Base-by-base conservation (phyloP, 306 rosid species). In the Calophaca sinica region DNA sequence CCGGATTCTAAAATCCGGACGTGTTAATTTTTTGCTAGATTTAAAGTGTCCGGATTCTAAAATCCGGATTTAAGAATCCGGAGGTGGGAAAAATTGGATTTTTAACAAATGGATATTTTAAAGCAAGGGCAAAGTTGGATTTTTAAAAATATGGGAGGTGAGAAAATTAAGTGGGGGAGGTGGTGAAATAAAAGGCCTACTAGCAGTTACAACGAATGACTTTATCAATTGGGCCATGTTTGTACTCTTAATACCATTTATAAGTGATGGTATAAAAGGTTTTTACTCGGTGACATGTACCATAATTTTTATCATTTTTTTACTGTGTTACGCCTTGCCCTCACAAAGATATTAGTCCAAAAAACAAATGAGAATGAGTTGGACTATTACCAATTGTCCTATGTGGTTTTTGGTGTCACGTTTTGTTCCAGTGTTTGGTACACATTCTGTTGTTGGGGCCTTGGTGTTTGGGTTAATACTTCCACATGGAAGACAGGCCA, bases 401-500 rank as follows among this genome's bases (percentile, higher is more conserved):
- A 3, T 62, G 86, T 79, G 20, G 2, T 85, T 9, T 0, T 73
- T 0, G 86, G 88, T 0, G 71, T 45, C n/a, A 20, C 79, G 4
- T n/a, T 14, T 5, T 79, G 68, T 42, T 76, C 80, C 0, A 33
- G 9, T 4, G 26, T 85, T 85, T 7, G 88, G 88, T 1, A 57
- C 80, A 7, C 79, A 85, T 33, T 51, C 84, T 5, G 5, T 67
- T 15, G 68, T 79, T 5, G 88, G 88, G 58, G 86, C 88, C 0
- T 72, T 85, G 61, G 7, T 79, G 11, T 85, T 38, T 28, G 88
- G 86, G 0, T 52, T 85, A 0, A 68, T 79, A 2, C 36, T 85
- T 2, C 88, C 88, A 2, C 72, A 70, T 2, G 89, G 89, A 9
- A 62, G 33, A n/a, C n/a, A n/a, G n/a, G n/a, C n/a, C n/a, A n/a